Conservation (phyloP, 106 monocot genomes). For the Amphibolis antarctica region DNA sequence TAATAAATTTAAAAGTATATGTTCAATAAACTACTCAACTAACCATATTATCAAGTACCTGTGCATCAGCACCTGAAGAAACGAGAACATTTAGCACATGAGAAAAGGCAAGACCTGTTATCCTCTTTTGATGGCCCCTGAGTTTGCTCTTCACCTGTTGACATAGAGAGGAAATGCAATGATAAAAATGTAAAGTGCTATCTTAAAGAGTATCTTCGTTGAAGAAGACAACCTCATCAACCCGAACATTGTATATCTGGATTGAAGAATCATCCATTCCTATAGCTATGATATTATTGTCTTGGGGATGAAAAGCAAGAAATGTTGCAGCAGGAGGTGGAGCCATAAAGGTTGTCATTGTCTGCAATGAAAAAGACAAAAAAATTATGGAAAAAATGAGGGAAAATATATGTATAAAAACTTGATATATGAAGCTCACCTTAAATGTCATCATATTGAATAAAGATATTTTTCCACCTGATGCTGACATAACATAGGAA, state of each 20-base stretch:
- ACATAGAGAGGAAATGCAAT: background rate
- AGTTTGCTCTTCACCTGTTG: constrained; percentile 58
- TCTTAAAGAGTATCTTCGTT: background rate
- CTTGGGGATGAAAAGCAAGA: constrained; percentile 90
- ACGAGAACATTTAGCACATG: constrained; percentile 41
- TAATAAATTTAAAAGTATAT: too few species aligned
- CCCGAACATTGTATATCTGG: constrained; percentile 79
- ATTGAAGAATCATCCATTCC: constrained; percentile 92
- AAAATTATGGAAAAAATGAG: background rate
- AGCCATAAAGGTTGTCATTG: constrained; percentile 86
- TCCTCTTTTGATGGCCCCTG: constrained; percentile 48
- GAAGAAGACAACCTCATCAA: constrained; percentile 48
- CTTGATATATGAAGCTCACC: constrained; percentile 8
- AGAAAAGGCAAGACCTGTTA: constrained; percentile 70
- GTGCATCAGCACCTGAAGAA: constrained; percentile 67
- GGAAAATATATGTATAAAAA: too few species aligned
- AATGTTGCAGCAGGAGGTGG: constrained; percentile 88
- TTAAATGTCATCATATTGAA: constrained; percentile 84
- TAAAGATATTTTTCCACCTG: constrained; percentile 65
- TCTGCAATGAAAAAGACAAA: constrained; percentile 27
- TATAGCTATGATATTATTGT: constrained; percentile 84
- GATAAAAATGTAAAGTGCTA: background rate
- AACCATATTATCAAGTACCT: constrained; percentile 9
- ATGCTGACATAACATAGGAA: constrained; percentile 76
- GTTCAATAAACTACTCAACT: too few species aligned